phyloP scores from a whole-genome alignment of 1,284 basidiomycete genomes.

The Ceraceosorus bombacis region DNA sequence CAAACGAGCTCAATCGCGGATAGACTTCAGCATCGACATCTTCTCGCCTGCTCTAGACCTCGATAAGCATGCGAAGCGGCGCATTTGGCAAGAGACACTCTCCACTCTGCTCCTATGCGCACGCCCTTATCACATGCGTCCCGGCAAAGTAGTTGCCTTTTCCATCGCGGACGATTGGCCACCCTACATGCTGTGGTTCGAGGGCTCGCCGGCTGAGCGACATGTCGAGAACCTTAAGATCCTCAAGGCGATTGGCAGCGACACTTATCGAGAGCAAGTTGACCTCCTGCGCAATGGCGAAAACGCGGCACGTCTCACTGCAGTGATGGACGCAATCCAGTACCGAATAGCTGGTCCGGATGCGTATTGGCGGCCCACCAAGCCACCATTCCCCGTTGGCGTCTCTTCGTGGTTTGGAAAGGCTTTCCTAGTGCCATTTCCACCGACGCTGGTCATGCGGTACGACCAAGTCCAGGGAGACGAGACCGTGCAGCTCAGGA shows the following conservation, averaged over 20 bases:
- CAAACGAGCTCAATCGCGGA: constrained; percentile 57
- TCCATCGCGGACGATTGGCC: constrained; percentile 61
- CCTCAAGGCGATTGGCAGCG: constrained; percentile 31
- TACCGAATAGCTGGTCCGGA: constrained; percentile 37
- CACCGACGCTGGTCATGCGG: constrained; percentile 60
- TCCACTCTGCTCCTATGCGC: constrained; percentile 62
- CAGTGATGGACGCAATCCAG: constrained; percentile 27
- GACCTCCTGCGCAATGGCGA: constrained; percentile 17
- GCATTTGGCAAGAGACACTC: constrained; percentile 76
- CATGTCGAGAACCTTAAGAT: constrained; percentile 75
- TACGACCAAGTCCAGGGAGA: constrained; percentile 59
- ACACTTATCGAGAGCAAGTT: constrained; percentile 18
- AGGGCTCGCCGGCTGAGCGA: constrained; percentile 63
- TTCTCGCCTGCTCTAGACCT: constrained; percentile 69
- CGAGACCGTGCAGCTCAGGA: constrained; percentile 52
- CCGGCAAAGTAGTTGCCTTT: constrained; percentile 59
- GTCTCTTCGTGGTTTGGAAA: constrained; percentile 50
- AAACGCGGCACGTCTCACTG: constrained; percentile 14
- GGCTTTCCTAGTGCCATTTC: constrained; percentile 70
- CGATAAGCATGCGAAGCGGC: constrained; percentile 60
- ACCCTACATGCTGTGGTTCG: constrained; percentile 65
- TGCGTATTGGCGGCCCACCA: constrained; percentile 28
- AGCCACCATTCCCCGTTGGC: constrained; percentile 27
- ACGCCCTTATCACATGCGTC: constrained; percentile 59
- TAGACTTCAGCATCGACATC: constrained; percentile 73